These are phyloP conservation scores for Penicillium samsonianum DNA, from an alignment of 495 filamentous ascomycete species.

Conservation along the genomic window DNA sequence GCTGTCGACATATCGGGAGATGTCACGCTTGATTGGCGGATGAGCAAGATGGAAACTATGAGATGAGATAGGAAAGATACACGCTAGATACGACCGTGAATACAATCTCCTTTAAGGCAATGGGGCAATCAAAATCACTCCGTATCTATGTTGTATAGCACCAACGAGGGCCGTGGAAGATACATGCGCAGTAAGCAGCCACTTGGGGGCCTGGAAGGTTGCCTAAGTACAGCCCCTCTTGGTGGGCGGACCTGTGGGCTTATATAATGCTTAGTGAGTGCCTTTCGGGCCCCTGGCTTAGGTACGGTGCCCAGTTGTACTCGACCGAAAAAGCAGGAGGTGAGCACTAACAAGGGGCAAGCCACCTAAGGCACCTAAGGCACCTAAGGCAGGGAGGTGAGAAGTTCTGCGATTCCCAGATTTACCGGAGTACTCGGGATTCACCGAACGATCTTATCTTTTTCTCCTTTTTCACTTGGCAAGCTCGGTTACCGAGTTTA, in stretches of 20 bases:
- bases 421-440: background rate
- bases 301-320: background rate
- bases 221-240: background rate
- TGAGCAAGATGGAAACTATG: background rate
- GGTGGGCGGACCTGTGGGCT: background rate
- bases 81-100: background rate
- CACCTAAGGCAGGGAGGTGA: background rate
- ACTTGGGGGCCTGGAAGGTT: background rate
- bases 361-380: background rate
- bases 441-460: conserved; percentile 13
- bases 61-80: background rate
- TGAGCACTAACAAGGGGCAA: background rate
- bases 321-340: background rate
- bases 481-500: conserved; percentile 24
- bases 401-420: background rate
- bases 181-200: background rate
- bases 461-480: conserved; percentile 15
- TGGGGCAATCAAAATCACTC: background rate
- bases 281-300: background rate
- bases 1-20: background rate
- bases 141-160: too few relatives aligned
- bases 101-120: background rate
- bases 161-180: background rate
- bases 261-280: background rate
- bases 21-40: background rate